Evolutionary conservation across 1,284 basidiomycete genomes (phyloP).

Genomic region (Cutaneotrichosporon cutaneum): DNA sequence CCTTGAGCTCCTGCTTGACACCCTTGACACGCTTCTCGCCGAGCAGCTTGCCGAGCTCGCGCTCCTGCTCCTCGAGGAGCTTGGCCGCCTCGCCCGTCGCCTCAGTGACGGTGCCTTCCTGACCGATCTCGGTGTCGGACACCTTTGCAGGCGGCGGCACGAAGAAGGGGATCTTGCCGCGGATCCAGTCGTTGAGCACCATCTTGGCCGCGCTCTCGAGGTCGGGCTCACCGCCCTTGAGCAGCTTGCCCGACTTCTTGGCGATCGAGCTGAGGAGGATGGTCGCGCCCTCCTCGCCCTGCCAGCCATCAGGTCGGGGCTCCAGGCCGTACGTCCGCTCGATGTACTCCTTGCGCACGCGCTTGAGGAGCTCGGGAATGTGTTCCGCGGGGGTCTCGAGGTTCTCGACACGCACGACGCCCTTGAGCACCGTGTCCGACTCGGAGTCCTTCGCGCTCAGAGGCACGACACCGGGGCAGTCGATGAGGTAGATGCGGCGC

Average conservation of each 20-base stretch:
- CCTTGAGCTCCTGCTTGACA: conserved; percentile 59
- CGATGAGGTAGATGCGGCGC: conserved; percentile 95
- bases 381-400: conserved; percentile 91
- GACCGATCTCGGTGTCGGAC: conserved; percentile 29
- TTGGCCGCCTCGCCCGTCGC: conserved; percentile 35
- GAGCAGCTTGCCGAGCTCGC: conserved; percentile 47
- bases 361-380: conserved; percentile 79
- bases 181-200: conserved; percentile 94
- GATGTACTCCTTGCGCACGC: conserved; percentile 90
- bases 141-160: conserved; percentile 55
- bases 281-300: conserved; percentile 60
- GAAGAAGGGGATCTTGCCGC: conserved; percentile 69
- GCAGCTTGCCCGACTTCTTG: conserved; percentile 82
- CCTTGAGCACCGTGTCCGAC: conserved; percentile 92
- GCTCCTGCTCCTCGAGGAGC: conserved; percentile 48
- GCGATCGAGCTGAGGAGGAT: conserved; percentile 82
- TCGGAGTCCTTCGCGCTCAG: conserved; percentile 86
- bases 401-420: conserved; percentile 94
- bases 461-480: conserved; percentile 98
- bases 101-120: conserved; percentile 35
- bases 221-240: conserved; percentile 95
- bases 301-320: conserved; percentile 59
- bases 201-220: conserved; percentile 91
- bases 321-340: conserved; percentile 81
- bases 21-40: conserved; percentile 57